Base-by-base conservation (phyloP, 148 eudicot species). In the Vaccinium myrtillus region DNA sequence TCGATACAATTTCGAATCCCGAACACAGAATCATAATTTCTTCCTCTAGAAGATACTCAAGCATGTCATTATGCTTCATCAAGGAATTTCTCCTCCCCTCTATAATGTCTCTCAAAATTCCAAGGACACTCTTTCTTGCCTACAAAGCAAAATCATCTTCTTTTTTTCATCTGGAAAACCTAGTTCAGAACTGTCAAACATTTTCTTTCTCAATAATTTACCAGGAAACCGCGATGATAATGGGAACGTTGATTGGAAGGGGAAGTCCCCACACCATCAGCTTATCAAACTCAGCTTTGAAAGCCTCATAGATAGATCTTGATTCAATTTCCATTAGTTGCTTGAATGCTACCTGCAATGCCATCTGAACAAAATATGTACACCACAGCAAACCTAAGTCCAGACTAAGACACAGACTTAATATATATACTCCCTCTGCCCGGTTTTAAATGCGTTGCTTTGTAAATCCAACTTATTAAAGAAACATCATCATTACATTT, bases 1-100 rank as follows among this genome's bases (percentile, higher is more conserved):
- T 94, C 9, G 98, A 94, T 11, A 94, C 95, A 46, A 98, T 94
- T 81, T 96, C 98, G 32, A 90, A 93, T 10, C 98, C 98, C 8
- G 98, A 94, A 86, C 94, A 90, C 76, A 91, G 87, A 69, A 94
- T 87, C 10, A 94, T 94, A 61, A 96, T 89, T 59, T 84, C 97
- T 32, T 69, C 87, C 56, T 86, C 85, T 63, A 95, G 75, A 0
- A 95, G 86, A 30, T 78, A 65, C 8, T 86, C 92, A 46, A 95
- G 87, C 90, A 92, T 92, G 87, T 94, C 98, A 67, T 84, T 75
- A 73, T 88, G 79, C 53, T 70, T 78, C 10, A 48, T 87, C 49
- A 82, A 32, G 25, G 93, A 85, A 83, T 80, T 89, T 84, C 91
- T 93, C 81, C 95, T 93, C 49, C 88, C 86, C 80, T 92, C 88